These are phyloP conservation scores for Pterocarpus santalinus DNA, from an alignment of 306 rosid genomes.

Conservation along the genomic window DNA sequence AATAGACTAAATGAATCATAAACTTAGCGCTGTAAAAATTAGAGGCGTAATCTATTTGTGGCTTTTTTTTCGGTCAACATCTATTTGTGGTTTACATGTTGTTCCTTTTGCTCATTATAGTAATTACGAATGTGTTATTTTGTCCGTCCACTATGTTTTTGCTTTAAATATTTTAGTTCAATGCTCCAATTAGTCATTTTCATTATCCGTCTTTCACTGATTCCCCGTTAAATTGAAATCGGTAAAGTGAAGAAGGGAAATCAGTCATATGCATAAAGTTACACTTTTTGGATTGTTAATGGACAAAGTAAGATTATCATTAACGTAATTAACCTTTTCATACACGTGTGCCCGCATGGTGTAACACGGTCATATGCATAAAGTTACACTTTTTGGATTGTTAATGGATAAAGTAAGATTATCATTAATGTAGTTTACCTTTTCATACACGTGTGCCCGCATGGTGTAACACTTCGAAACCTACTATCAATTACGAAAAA, in stretches of 20 bases:
- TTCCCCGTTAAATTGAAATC: neutral
- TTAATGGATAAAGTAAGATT: neutral
- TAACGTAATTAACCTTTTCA: neutral
- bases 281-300: neutral
- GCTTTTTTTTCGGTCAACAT: neutral
- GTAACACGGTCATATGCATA: too few species aligned
- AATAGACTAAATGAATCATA: neutral
- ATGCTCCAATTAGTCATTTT: conserved; percentile 6
- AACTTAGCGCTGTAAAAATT: neutral
- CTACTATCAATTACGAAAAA: neutral
- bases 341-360: neutral
- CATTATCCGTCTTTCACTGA: neutral
- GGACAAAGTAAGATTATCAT: neutral
- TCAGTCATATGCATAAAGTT: neutral
- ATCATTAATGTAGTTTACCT: neutral
- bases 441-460: neutral
- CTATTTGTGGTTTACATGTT: too few species aligned
- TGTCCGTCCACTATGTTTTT: neutral
- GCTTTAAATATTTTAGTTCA: neutral
- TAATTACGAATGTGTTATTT: neutral
- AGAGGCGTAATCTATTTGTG: neutral
- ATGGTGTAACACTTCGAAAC: neutral
- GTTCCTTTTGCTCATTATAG: too few species aligned
- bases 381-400: too few species aligned
- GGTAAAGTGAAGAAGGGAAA: neutral